Base-by-base conservation (phyloP, 192 early-diverging fungal species). In the Coemansia sp. region DNA sequence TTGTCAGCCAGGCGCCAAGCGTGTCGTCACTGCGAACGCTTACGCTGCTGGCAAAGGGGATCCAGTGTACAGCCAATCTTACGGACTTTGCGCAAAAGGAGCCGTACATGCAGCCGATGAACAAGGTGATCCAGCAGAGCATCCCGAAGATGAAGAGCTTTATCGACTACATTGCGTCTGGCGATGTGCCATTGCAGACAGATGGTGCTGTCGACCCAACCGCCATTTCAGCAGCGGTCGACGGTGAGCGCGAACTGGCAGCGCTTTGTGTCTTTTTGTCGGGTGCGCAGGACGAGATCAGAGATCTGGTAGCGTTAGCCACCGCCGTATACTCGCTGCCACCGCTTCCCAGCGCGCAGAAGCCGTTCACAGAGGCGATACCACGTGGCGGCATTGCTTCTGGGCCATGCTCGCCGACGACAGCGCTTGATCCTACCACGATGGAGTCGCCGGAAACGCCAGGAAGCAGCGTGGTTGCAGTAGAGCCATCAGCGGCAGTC, bases 1-100 rank as follows among this genome's bases (percentile, higher is more conserved):
- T 91, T n/a, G 86, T 89, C n/a, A 65, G 80, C 62, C 73, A 76
- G 63, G 65, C 75, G 32, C 89, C 89, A 3, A 84, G 83, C 59
- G 63, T 81, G 7, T 53, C 74, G 11, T 76, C 85, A 0, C 76
- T 84, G 19, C 83, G 89, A 13, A 88, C 89, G 9, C 74, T 91
- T 45, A 89, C 88, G 23, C 62, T 91, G 55, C 70, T 91, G 25
- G 90, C 90, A 22, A 91, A 91, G 67, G 85, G 85, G n/a, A 68
- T 91, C 8, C 88, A 89, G 74, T 86, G 84, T 14, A 58, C 89
- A 11, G 89, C 90, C 17, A 90, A 89, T 45, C 79, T 90, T 35
- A 86, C 86, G 5, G 81, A 84, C 22, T 87, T 87, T 74, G 82
- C 82, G 9, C 54, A 73, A 8, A 91, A 89, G 61, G 89, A 91